Evolutionary conservation across 768 basidiomycete species (phyloP).

Genomic region (Russula sp.): DNA sequence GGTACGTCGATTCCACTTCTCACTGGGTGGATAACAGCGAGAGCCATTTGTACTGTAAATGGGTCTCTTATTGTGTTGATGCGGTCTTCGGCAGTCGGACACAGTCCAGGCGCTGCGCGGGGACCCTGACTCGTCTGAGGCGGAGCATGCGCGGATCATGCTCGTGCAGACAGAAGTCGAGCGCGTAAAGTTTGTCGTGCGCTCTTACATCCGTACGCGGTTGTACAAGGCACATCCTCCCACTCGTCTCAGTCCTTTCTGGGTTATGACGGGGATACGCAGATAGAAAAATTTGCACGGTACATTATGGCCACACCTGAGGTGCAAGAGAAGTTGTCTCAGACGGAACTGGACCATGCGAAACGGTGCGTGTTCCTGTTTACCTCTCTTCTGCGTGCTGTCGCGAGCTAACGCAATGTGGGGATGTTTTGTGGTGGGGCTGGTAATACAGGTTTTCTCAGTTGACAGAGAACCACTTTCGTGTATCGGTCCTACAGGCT

Average conservation of each 20-base stretch:
- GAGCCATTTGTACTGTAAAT: neutral
- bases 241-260: neutral
- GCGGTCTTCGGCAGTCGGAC: slow-evolving; percentile 49
- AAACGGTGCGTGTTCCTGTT: slow-evolving; percentile 42
- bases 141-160: slow-evolving; percentile 89
- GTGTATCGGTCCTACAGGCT: slow-evolving; percentile 71
- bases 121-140: slow-evolving; percentile 81
- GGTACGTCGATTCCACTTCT: slow-evolving; percentile 39
- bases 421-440: neutral
- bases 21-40: neutral
- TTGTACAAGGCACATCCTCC: slow-evolving; percentile 53
- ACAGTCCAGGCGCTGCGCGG: slow-evolving; percentile 67
- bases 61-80: neutral
- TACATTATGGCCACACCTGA: slow-evolving; percentile 65
- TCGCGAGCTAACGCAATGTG: neutral
- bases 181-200: slow-evolving; percentile 84
- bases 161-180: slow-evolving; percentile 94
- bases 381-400: neutral
- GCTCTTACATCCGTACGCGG: slow-evolving; percentile 83
- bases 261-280: neutral
- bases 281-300: slow-evolving; percentile 88
- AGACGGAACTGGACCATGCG: slow-evolving; percentile 76
- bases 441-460: slow-evolving; percentile 53
- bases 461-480: slow-evolving; percentile 71
- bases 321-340: slow-evolving; percentile 71